Conservation (phyloP, 1,284 basidiomycete species). For the Flammula alnicola region DNA sequence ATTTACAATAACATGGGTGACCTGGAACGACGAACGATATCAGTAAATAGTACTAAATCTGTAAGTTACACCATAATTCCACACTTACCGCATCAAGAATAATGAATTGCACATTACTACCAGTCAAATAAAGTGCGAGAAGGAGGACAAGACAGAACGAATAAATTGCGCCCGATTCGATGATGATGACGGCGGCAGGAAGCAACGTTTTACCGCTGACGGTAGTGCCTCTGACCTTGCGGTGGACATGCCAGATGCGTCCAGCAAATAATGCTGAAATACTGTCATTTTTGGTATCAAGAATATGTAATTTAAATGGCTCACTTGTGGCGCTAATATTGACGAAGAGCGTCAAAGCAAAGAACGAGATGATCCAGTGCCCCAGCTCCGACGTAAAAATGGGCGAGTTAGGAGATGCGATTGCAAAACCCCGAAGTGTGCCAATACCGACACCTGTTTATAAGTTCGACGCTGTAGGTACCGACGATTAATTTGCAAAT, state of each 20-base stretch:
- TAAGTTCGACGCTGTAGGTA: not conserved
- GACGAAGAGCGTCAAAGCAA: slow-evolving; percentile 15
- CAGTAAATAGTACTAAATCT: not conserved
- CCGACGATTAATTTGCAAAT: not conserved
- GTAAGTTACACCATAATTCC: not conserved
- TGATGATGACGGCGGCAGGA: slow-evolving; percentile 14
- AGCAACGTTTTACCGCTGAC: slow-evolving; percentile 4
- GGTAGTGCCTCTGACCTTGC: not conserved
- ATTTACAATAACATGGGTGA: slow-evolving; percentile 14
- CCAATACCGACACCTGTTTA: slow-evolving; percentile 15
- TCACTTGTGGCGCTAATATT: slow-evolving; percentile 15
- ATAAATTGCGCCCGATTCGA: slow-evolving; percentile 14
- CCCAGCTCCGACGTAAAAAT: slow-evolving; percentile 12
- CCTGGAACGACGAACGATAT: not conserved
- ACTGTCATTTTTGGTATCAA: not conserved
- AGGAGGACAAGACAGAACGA: slow-evolving; percentile 12
- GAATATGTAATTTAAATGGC: not conserved
- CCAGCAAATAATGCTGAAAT: slow-evolving; percentile 10
- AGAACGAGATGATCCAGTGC: slow-evolving; percentile 16
- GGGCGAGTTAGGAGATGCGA: slow-evolving; percentile 5
- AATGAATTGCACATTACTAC: slow-evolving; percentile 13
- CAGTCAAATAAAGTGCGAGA: slow-evolving; percentile 11
- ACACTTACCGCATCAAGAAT: slow-evolving; percentile 12
- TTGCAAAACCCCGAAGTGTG: slow-evolving; percentile 12
- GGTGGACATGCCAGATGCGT: slow-evolving; percentile 15